These are phyloP conservation scores for Aaosphaeria pasadenensis DNA, from an alignment of 2,329 filamentous ascomycete genomes.

Conservation along the genomic window DNA sequence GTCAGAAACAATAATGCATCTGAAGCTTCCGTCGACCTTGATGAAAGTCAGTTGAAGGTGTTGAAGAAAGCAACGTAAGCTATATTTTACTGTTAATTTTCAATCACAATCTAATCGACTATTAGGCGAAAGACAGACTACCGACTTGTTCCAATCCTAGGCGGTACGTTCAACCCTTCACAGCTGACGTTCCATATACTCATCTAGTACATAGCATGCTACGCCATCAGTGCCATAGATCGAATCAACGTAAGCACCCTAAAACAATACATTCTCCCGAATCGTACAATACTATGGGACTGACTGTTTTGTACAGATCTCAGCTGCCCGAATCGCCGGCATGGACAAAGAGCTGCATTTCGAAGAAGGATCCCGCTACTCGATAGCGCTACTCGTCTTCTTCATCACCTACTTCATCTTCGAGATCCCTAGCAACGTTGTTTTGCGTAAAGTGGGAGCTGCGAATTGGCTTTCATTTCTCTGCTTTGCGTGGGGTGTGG, in stretches of 20 bases:
- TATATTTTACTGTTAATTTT: not conserved
- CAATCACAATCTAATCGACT: conserved; percentile 3
- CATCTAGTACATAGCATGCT: conserved; percentile 8
- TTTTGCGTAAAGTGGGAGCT: conserved; percentile 38
- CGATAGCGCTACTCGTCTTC: conserved; percentile 50
- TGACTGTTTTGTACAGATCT: conserved; percentile 4
- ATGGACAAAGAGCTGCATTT: conserved; percentile 46
- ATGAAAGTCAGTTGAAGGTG: conserved; percentile 9
- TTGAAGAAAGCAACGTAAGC: conserved; percentile 13
- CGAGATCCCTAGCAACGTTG: conserved; percentile 51
- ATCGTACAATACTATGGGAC: not conserved
- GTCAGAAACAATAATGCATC: not conserved
- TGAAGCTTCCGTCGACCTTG: not conserved
- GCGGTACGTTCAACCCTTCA: conserved; percentile 8
- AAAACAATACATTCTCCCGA: not conserved
- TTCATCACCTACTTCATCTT: conserved; percentile 53
- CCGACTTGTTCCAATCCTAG: conserved; percentile 25
- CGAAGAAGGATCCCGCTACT: conserved; percentile 44
- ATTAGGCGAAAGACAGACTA: conserved; percentile 26
- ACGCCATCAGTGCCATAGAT: conserved; percentile 18
- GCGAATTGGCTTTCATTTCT: conserved; percentile 20
- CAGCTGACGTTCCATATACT: not conserved
- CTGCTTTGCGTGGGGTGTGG: conserved; percentile 17
- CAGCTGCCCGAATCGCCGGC: conserved; percentile 39
- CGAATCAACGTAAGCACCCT: conserved; percentile 13